Evolutionary conservation across 805 yeast species (phyloP).

Genomic region (Ogataea corticis): DNA sequence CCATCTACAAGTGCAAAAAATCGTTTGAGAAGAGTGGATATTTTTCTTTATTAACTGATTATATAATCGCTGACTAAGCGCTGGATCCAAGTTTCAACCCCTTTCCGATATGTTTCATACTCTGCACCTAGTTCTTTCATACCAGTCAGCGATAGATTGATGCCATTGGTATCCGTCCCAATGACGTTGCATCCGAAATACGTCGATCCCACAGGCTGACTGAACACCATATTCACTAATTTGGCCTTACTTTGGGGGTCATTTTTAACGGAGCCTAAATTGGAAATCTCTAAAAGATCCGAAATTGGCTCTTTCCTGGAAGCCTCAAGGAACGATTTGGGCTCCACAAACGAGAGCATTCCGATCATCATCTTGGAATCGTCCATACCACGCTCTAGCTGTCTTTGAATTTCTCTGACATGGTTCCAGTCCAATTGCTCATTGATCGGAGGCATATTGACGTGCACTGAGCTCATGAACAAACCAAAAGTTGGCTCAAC

Average conservation of each 20-base stretch:
- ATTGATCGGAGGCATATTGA: not conserved
- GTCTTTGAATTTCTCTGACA: slow-evolving; percentile 15
- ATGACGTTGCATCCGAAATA: slow-evolving; percentile 21
- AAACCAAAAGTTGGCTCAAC: slow-evolving; percentile 4
- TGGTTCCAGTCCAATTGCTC: slow-evolving; percentile 8
- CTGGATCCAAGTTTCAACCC: not conserved
- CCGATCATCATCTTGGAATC: slow-evolving; percentile 10
- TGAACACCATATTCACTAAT: slow-evolving; percentile 19
- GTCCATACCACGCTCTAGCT: slow-evolving; percentile 1
- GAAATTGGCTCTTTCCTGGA: slow-evolving; percentile 2
- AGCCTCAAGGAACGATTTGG: slow-evolving; percentile 3
- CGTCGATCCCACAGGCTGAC: slow-evolving; percentile 18
- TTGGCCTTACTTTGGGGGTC: slow-evolving; percentile 2
- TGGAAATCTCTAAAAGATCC: slow-evolving; percentile 22
- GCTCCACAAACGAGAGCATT: slow-evolving; percentile 8
- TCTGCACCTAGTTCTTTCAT: slow-evolving; percentile 3
- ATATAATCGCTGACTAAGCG: too few relatives aligned
- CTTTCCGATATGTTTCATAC: too few relatives aligned
- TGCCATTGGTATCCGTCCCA: slow-evolving; percentile 19
- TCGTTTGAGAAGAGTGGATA: too few relatives aligned
- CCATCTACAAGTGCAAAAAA: too few relatives aligned
- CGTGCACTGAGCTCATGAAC: not conserved
- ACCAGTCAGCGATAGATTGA: slow-evolving; percentile 15
- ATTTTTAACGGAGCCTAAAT: slow-evolving; percentile 18
- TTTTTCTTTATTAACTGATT: too few relatives aligned